A percentile compares a stretch with the other conserved stretches of the same genome.
Evolutionary conservation across 2,329 filamentous ascomycete species (phyloP).

Genomic region (Pseudogymnoascus sp.): DNA sequence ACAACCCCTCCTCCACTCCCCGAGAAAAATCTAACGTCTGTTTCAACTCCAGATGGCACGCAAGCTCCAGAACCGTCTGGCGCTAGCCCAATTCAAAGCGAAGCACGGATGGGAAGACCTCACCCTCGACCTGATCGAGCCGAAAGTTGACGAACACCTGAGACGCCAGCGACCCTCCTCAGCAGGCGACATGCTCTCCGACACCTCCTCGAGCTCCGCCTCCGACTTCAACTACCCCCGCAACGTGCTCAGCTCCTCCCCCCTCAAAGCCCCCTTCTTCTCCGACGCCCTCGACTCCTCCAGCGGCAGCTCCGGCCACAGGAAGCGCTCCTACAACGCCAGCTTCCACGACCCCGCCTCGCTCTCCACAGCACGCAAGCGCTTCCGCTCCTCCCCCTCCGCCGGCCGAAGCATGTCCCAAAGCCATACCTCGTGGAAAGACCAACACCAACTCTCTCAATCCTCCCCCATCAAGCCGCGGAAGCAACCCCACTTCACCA

Average conservation of each 20-base stretch:
- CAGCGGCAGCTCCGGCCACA: slow-evolving; percentile 59
- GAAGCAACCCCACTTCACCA: slow-evolving; percentile 68
- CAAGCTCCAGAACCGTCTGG: slow-evolving; percentile 85
- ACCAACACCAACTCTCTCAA: slow-evolving; percentile 66
- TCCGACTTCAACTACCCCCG: slow-evolving; percentile 69
- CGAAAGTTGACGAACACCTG: slow-evolving; percentile 72
- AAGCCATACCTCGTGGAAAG: slow-evolving; percentile 63
- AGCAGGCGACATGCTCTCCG: slow-evolving; percentile 69
- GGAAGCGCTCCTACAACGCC: slow-evolving; percentile 56
- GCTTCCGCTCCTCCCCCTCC: slow-evolving; percentile 60
- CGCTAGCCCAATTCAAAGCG: slow-evolving; percentile 94
- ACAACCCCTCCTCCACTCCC: slow-evolving; percentile 12
- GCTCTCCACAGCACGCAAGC: slow-evolving; percentile 54
- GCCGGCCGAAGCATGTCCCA: slow-evolving; percentile 49
- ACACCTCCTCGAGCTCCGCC: slow-evolving; percentile 71
- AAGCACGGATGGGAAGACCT: slow-evolving; percentile 93
- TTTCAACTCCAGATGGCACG: slow-evolving; percentile 67
- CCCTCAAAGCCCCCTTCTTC: slow-evolving; percentile 74
- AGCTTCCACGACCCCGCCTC: slow-evolving; percentile 47
- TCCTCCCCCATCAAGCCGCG: slow-evolving; percentile 80
- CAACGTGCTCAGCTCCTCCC: slow-evolving; percentile 68
- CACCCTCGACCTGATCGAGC: slow-evolving; percentile 78
- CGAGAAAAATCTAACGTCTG: slow-evolving; percentile 14
- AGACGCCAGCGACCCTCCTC: slow-evolving; percentile 61
- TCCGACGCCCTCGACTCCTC: slow-evolving; percentile 68